phyloP scores from a whole-genome alignment of 2,329 filamentous ascomycete species.

The Chaetomium sp. region DNA sequence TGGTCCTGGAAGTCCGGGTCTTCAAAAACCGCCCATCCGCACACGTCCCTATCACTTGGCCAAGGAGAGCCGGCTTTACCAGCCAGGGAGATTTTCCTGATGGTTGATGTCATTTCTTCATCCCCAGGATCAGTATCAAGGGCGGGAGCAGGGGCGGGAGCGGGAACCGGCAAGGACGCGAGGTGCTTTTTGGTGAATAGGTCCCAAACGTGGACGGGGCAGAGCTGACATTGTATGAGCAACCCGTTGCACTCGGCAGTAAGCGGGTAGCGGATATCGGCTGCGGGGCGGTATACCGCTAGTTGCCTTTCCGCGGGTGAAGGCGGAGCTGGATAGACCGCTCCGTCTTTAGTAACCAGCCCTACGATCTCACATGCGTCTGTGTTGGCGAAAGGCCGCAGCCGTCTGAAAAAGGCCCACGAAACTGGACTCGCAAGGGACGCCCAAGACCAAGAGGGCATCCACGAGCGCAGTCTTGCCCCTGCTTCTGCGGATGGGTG shows the following conservation, averaged over 20 bases:
- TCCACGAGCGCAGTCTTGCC: neutral
- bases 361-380: neutral
- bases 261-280: neutral
- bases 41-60: neutral
- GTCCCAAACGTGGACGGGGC: neutral
- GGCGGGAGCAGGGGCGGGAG: too few relatives aligned
- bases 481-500: neutral
- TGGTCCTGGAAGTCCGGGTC: conserved; percentile 4
- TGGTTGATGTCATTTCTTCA: neutral
- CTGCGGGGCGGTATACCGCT: neutral
- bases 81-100: conserved; percentile 1
- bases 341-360: neutral
- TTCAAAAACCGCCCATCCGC: neutral
- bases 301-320: neutral
- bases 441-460: neutral
- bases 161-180: neutral
- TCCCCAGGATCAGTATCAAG: neutral
- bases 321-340: neutral
- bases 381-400: neutral
- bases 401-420: conserved; percentile 1
- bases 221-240: neutral
- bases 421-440: neutral
- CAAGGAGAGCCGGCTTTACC: neutral
- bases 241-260: neutral
- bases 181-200: neutral